Evolutionary conservation across 129 eudicot species (phyloP), one percentile per base, ranked within the genome.

Genomic region (Pseudognaphalium luteoalbum): DNA sequence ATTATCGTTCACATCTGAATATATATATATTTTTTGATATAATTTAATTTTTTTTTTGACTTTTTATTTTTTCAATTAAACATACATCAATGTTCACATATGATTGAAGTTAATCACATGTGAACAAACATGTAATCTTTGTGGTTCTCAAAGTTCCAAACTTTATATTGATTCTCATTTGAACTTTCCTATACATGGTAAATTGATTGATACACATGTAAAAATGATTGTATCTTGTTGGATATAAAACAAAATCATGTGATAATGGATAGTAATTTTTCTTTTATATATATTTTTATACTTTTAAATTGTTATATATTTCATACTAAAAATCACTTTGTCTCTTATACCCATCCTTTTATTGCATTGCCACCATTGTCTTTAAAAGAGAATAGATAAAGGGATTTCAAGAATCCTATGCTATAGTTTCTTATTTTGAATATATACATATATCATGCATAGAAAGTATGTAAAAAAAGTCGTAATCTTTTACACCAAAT

Each of bases 381-480:
- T 73, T 66, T 19, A 34, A 72, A 72, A 79, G 74, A 65, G 79
- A 80, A 56, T 15, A 60, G 54, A 63, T 51, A 79, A 80, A 80
- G 79, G 83, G 70, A 29, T 29, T 73, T 58, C 75, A 80, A 66
- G 83, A 56, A 80, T 80, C 83, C 83, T 73, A 80, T 80, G 83
- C 83, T 73, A 62, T 67, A 58, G 70, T 73, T 73, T 72, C 66
- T 57, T 70, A n/a, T 70, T 32, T 70, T 60, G 15, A 70, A 61
- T 44, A 41, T 6, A 70, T 78, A 25, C 28, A 25, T 0, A 25
- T 25, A 25, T 25, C 28, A 25, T 25, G 28, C 28, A 25, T 52
- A 66, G 58, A 51, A 21, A 47, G 64, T 66, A 19, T 76, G 29
- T 51, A 32, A 14, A 65, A 71, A 17, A 63, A 41, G 6, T 21